Base-by-base conservation (phyloP, 1,284 basidiomycete genomes). In the Retiboletus fuscus region DNA sequence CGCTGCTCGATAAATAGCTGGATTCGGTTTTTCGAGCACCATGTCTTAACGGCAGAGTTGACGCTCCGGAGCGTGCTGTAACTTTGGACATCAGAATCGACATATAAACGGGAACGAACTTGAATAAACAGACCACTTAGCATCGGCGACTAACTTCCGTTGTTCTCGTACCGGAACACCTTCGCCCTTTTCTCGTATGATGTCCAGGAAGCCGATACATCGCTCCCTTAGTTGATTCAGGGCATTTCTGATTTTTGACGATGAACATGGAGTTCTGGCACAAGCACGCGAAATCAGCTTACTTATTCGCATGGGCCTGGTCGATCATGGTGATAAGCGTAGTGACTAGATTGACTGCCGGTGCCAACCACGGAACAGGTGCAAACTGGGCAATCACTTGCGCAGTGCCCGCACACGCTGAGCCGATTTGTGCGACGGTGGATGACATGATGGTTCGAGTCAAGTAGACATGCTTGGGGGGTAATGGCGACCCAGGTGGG, bases 1-100 rank as follows among this genome's bases (percentile, higher is more conserved):
- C 30, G 34, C 15, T 58, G 57, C 34, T 58, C 57, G 34, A 58
- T 58, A 39, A 58, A 58, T n/a, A 58, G 57, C 24, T 58, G 57
- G 20, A 58, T 34, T 41, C 57, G 30, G 34, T 39, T 58, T 58
- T 58, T 58, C 7, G 57, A 58, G 22, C 57, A 58, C 57, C 57
- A 58, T 12, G 34, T 11, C 34, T 24, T 34, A 28, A 58, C 26
- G 22, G 24, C 28, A 39, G 57, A 41, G 20, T 2, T 24, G 34
- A 58, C 34, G 22, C 24, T 41, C 57, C 8, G 30, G 20, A 58
- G 57, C 20, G 57, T 58, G 20, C 57, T 58, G 57, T 12, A 28
- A 41, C 30, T 34, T n/a, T 15, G 57, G 34, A 20, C 6, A 10
- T 58, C 34, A 41, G 34, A 58, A 39, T 12, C 16, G 26, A 15